A percentile compares a stretch with the other conserved stretches of the same genome.
Evolutionary conservation across 305 asterid species (phyloP).

Genomic region (Coffea humblotiana): DNA sequence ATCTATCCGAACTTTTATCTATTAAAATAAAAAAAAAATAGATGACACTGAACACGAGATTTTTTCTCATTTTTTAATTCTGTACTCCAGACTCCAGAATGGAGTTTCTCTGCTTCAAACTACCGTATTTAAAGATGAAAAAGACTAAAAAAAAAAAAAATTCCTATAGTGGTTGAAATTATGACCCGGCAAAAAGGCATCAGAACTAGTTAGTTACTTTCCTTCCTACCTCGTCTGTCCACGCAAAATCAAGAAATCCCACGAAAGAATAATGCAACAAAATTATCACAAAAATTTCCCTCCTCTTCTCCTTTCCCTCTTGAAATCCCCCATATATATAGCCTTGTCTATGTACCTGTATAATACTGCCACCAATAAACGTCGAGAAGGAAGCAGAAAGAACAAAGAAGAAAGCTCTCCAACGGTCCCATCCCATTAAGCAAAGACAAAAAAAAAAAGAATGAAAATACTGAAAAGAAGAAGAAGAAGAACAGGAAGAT

Average conservation of each 20-base stretch:
- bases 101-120: no score
- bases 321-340: constrained; percentile 64
- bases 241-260: constrained; percentile 22
- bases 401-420: background rate
- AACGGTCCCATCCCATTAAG: no score
- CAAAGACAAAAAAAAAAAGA: background rate
- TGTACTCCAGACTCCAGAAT: no score
- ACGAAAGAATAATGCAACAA: constrained; percentile 40
- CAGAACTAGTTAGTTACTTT: no score
- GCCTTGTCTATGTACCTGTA: constrained; percentile 43
- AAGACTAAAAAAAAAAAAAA: no score
- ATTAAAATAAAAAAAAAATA: no score
- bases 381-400: constrained; percentile 14
- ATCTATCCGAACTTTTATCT: no score
- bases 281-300: constrained; percentile 41
- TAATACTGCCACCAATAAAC: constrained; percentile 2
- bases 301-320: constrained; percentile 42
- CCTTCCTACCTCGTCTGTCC: constrained; percentile 19
- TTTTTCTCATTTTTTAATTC: no score
- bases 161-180: no score
- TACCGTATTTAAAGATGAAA: no score
- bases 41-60: no score
- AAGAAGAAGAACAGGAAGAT: background rate
- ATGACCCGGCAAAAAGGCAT: no score
- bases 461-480: background rate